A percentile compares a stretch with the other conserved stretches of the same genome.
Conservation (phyloP, 257 asterid genomes). For the Plantago elongata region DNA sequence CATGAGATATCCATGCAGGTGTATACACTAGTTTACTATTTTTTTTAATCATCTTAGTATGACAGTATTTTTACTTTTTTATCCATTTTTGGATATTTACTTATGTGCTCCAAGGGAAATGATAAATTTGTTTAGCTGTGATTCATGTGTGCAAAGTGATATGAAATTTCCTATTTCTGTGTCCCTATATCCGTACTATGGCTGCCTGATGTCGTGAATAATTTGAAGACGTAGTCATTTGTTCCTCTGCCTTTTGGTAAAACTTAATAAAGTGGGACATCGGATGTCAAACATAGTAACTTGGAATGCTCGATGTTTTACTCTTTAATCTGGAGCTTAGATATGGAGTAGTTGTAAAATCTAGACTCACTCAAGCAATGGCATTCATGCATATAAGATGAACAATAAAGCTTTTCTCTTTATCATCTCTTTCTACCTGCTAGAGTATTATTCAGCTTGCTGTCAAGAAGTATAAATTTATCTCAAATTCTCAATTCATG, state of each 20-base stretch:
- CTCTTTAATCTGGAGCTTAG: too few relatives aligned
- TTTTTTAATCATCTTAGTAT: not conserved
- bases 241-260: not conserved
- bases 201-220: not conserved
- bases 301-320: not conserved
- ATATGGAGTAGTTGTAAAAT: not conserved
- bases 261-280: not conserved
- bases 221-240: not conserved
- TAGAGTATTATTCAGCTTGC: not conserved
- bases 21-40: not conserved
- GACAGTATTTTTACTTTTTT: not conserved
- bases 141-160: not conserved
- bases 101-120: not conserved
- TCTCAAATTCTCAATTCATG: not conserved
- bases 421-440: not conserved
- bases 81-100: not conserved
- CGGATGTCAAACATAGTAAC: not conserved
- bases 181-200: too few relatives aligned
- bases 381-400: not conserved
- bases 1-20: not conserved
- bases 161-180: not conserved
- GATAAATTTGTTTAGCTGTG: constrained; percentile 2
- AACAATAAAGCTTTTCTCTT: not conserved
- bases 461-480: not conserved
- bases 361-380: not conserved